Evolutionary conservation across 2,329 filamentous ascomycete genomes (phyloP), one percentile per base, ranked within the genome.

Genomic region (Apiospora arundinis): DNA sequence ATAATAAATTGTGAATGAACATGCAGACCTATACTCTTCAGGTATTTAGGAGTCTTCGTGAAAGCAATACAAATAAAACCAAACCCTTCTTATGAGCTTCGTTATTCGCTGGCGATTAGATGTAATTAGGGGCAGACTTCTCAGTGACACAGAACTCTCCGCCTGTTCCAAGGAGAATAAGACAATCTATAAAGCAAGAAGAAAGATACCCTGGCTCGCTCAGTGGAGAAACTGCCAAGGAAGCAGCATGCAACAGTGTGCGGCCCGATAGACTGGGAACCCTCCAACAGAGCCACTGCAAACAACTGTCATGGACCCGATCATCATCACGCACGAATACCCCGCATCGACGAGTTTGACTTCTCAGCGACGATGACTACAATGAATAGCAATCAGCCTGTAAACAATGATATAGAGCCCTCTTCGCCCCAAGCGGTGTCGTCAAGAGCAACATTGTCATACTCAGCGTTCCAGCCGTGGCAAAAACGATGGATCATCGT

Each of bases 401-500:
- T 37, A 16, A 37, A 18, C 12, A 23, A 60, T 21, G 16, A 2
- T 8, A 9, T 5, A 37, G 52, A 7, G 21, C 16, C 28, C 32
- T 32, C 25, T 1, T 3, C 16, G 25, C 28, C 52, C 16, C 25
- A 21, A 18, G 2, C 16, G 16, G 7, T 28, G 37, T 1, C 25
- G 2, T 5, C 49, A 25, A 25, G n/a, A 49, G 14, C n/a, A 12
- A 4, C n/a, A 4, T 5, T 18, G 28, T 16, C 52, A 6, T 74
- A 72, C 71, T 73, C 73, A 16, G 52, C 56, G 1, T 74, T 74
- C 65, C 46, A 56, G 16, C 25, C 23, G 0, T 28, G 42, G 28
- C 45, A 72, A 68, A 71, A 70, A 60, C 69, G 69, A 23, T 66
- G 67, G 11, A 72, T 73, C 28, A 40, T 72, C 18, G 68, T 49